Evolutionary conservation across 139 green algal genomes (phyloP).

Genomic region (Edaphochlamys debaryana): DNA sequence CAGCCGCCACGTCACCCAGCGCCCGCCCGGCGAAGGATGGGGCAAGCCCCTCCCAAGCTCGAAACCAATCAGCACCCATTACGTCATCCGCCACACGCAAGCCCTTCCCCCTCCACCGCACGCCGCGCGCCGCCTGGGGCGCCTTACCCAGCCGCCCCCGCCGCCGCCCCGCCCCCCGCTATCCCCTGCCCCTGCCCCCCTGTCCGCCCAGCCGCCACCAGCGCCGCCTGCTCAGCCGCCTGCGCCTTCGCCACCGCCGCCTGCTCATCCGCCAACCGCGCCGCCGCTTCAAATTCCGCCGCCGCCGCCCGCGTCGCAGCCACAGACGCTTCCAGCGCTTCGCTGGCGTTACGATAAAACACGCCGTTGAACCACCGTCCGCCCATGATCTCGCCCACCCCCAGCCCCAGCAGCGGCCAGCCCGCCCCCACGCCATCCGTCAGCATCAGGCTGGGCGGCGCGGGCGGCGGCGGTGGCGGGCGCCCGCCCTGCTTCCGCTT

Average conservation of each 20-base stretch:
- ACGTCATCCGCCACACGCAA: no score
- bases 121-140: no score
- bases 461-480: not conserved
- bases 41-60: no score
- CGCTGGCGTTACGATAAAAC: slow-evolving; percentile 1
- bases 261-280: not conserved
- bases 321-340: not conserved
- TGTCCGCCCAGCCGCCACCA: not conserved
- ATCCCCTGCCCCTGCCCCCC: not conserved
- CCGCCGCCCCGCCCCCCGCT: not conserved
- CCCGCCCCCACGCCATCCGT: not conserved
- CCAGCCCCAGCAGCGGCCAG: not conserved
- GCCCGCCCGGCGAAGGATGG: no score
- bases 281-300: not conserved
- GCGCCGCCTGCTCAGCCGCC: not conserved
- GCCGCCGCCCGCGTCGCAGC: not conserved
- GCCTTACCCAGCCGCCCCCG: no score
- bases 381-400: not conserved
- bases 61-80: no score
- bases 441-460: not conserved
- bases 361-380: slow-evolving; percentile 10
- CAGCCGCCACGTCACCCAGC: no score
- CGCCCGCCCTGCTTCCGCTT: not conserved
- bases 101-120: no score
- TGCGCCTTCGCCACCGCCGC: not conserved